These are phyloP conservation scores for Sporothrix inflata DNA, from an alignment of 2,329 filamentous ascomycete species.

Conservation along the genomic window DNA sequence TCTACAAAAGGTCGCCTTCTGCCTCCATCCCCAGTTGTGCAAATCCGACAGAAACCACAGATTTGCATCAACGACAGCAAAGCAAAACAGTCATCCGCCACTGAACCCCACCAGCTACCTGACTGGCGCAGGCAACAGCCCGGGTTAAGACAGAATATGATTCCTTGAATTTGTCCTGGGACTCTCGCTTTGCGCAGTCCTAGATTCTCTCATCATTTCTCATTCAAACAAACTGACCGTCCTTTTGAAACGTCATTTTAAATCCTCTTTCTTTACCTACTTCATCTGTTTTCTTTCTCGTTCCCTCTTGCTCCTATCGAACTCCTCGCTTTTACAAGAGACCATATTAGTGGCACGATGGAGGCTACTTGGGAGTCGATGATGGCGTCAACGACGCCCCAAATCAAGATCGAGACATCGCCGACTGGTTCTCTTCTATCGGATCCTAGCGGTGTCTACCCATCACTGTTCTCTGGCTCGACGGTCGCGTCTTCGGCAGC, in stretches of 20 bases:
- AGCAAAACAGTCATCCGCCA: constrained; percentile 25
- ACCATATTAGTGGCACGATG: constrained; percentile 28
- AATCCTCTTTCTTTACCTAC: neutral
- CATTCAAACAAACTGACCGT: neutral
- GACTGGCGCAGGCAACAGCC: constrained; percentile 31
- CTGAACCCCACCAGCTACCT: neutral
- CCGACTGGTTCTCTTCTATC: constrained; percentile 60
- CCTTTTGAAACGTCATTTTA: neutral
- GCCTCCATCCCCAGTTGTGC: constrained; percentile 6
- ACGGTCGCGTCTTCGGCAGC: constrained; percentile 52
- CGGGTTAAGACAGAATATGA: constrained; percentile 19
- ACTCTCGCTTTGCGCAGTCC: neutral
- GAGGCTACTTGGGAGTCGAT: constrained; percentile 16
- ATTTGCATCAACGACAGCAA: neutral
- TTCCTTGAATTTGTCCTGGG: constrained; percentile 8
- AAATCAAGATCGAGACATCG: constrained; percentile 57
- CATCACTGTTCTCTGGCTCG: constrained; percentile 45
- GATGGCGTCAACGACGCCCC: constrained; percentile 43
- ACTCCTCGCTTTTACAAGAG: too few relatives aligned
- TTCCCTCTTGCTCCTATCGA: too few relatives aligned
- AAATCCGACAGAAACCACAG: neutral
- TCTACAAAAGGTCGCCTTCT: constrained; percentile 33
- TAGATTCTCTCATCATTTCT: neutral
- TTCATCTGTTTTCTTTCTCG: neutral
- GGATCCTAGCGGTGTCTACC: constrained; percentile 40